Evolutionary conservation across 208 protist genomes (phyloP).

Genomic region (Leishmania tropica): DNA sequence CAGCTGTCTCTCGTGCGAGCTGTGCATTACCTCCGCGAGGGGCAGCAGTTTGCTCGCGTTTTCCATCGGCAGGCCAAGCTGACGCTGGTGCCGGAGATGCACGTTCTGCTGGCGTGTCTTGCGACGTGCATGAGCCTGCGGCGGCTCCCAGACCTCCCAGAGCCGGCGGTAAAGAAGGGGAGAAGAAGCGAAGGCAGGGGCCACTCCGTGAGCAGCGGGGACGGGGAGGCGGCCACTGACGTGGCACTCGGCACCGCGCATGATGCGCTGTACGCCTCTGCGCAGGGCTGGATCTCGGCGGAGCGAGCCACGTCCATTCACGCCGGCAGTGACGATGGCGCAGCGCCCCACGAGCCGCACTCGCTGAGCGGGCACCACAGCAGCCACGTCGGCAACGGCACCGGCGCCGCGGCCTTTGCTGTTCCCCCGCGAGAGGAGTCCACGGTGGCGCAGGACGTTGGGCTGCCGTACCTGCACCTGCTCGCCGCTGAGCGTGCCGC

Average conservation of each 20-base stretch:
- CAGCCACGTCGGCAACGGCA: not conserved
- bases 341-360: not conserved
- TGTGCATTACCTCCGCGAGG: slow-evolving; percentile 34
- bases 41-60: slow-evolving; percentile 49
- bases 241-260: not conserved
- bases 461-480: slow-evolving; percentile 64
- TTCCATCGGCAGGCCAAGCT: slow-evolving; percentile 45
- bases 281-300: slow-evolving; percentile 20
- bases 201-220: slow-evolving; percentile 6
- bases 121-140: slow-evolving; percentile 46
- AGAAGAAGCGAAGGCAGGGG: not conserved
- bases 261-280: slow-evolving; percentile 9
- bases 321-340: not conserved
- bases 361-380: not conserved
- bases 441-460: slow-evolving; percentile 54
- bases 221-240: not conserved
- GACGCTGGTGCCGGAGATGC: slow-evolving; percentile 39
- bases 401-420: not conserved
- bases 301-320: not conserved
- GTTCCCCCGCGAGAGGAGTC: slow-evolving; percentile 30
- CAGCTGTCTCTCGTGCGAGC: slow-evolving; percentile 40
- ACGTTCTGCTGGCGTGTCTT: slow-evolving; percentile 49
- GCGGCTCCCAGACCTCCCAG: slow-evolving; percentile 25
- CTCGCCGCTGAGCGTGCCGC: slow-evolving; percentile 47
- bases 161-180: not conserved